Base-by-base conservation (phyloP, 2,329 filamentous ascomycete genomes). In the Macroventuria anomochaeta region DNA sequence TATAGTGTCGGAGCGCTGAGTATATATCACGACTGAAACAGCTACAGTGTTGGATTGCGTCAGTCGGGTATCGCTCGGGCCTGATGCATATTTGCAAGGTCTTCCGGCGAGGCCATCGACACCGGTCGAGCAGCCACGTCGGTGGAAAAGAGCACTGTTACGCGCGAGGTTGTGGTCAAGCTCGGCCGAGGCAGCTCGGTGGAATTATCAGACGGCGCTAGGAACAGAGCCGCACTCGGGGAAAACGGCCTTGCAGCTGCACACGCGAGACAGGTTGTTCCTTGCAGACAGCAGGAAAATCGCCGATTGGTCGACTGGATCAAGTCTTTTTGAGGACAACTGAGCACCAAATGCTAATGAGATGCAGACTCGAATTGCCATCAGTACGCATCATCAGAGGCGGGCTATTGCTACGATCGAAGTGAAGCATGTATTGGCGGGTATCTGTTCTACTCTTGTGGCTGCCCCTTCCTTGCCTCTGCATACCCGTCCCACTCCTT, bases 391-490 rank as follows among this genome's bases (percentile, higher is more conserved):
- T 5, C 8, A 8, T 25, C 8, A 8, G 5, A 8, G 23, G 8
- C 8, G 8, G 23, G 23, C 23, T 5, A 8, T 25, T 25, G 23
- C 5, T 25, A 25, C 23, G 23, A 5, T 25, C n/a, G 23, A 25
- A 25, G 8, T 25, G 23, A 25, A 25, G 23, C 5, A 29, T 12
- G 28, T 10, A 7, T 7, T 41, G 13, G 13, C 20, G 11, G 6
- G 11, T 13, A 31, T 31, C 15, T 31, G 26, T 18, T n/a, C 69
- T 55, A 5, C 75, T n/a, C 76, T 49, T 78, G 75, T 2, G 75
- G 73, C 56, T 78, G 75, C 44, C 68, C 76, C 55, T 75, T 39
- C 26, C 37, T 50, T 12, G 32, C 41, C 18, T 46, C 46, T 7
- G 54, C 57, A 46, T 53, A 58, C 2, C 25, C 37, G 13, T 62